A percentile compares a stretch with the other conserved stretches of the same genome.
Evolutionary conservation across 345 rosid genomes (phyloP).

Genomic region (Atalantia buxifolia): DNA sequence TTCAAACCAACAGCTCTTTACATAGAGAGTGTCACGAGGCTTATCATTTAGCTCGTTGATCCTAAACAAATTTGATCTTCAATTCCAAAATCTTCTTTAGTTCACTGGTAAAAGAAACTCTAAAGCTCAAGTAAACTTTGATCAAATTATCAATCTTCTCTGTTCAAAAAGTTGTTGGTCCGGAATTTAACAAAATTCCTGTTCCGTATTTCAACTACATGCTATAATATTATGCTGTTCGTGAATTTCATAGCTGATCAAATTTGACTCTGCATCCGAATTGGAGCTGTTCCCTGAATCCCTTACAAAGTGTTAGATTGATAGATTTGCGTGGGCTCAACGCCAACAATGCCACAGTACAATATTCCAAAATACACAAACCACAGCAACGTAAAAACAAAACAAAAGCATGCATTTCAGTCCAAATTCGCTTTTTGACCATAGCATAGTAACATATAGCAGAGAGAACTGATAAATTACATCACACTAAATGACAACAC

Average conservation of each 20-base stretch:
- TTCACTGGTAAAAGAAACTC: too few relatives aligned
- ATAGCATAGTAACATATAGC: too few relatives aligned
- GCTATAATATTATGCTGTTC: not conserved
- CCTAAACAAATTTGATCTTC: too few relatives aligned
- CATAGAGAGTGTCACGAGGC: too few relatives aligned
- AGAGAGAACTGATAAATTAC: too few relatives aligned
- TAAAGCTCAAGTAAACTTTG: too few relatives aligned
- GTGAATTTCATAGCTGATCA: not conserved
- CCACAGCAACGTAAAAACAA: not conserved
- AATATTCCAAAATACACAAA: slow-evolving; percentile 11
- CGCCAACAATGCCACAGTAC: not conserved
- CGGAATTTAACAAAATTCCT: too few relatives aligned
- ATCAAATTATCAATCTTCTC: too few relatives aligned
- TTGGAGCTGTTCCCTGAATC: not conserved
- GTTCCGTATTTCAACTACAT: not conserved
- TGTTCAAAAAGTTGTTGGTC: too few relatives aligned
- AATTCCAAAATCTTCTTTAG: too few relatives aligned
- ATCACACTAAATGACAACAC: not conserved
- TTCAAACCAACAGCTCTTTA: too few relatives aligned
- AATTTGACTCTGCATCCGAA: not conserved
- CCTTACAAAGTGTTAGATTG: not conserved
- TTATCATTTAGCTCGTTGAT: too few relatives aligned
- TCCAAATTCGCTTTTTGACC: not conserved
- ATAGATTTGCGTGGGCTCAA: not conserved
- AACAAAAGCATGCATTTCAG: not conserved